phyloP scores from a whole-genome alignment of 2,329 filamentous ascomycete species.

The Trichothecium roseum region DNA sequence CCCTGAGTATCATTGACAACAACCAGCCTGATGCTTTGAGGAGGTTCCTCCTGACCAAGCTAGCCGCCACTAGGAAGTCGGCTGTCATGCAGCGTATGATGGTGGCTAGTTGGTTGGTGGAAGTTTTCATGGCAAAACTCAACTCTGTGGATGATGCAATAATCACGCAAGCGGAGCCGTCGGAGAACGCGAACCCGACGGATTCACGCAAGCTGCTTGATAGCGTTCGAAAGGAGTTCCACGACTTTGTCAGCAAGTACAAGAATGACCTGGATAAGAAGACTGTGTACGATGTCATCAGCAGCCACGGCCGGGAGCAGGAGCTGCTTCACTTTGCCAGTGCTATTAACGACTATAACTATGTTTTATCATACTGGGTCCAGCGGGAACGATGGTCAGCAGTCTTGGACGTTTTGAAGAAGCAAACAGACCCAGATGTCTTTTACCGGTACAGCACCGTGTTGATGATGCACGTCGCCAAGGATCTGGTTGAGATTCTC shows the following conservation, averaged over 20 bases:
- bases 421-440: conserved; percentile 81
- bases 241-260: conserved; percentile 78
- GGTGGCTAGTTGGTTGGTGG: conserved; percentile 90
- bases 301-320: conserved; percentile 87
- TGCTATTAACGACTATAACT: conserved; percentile 82
- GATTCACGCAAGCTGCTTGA: conserved; percentile 65
- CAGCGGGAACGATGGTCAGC: conserved; percentile 89
- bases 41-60: conserved; percentile 79
- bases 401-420: conserved; percentile 79
- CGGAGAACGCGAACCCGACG: conserved; percentile 58
- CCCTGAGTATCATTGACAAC: conserved; percentile 80
- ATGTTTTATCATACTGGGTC: conserved; percentile 93
- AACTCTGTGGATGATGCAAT: conserved; percentile 93
- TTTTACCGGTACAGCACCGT: conserved; percentile 97
- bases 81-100: conserved; percentile 88
- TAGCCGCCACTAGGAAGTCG: conserved; percentile 71
- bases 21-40: conserved; percentile 83
- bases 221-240: conserved; percentile 65
- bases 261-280: conserved; percentile 81
- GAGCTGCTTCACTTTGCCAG: conserved; percentile 89
- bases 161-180: conserved; percentile 74
- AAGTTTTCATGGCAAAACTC: conserved; percentile 94
- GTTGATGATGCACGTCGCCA: conserved; percentile 80
- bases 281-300: conserved; percentile 92
- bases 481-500: conserved; percentile 85